Evolutionary conservation across 2,329 filamentous ascomycete genomes (phyloP), one percentile per base, ranked within the genome.

Genomic region (Arachnomyces sp.): DNA sequence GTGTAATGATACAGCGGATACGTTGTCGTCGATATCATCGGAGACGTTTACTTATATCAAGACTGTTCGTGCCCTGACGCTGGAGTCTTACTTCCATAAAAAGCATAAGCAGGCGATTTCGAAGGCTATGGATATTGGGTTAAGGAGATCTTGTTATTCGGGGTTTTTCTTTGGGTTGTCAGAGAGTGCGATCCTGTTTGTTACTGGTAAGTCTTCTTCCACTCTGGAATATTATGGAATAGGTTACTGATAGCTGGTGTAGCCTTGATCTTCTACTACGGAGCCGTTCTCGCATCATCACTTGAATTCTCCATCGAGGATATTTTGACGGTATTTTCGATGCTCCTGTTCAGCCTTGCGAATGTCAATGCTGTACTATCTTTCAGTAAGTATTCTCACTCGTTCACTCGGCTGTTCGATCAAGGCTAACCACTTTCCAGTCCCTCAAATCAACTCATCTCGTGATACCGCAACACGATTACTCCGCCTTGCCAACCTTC

Each of bases 261-360:
- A 55, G 86, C 87, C 0, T 65, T 94, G 3, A 75, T 94, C 7
- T 92, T 95, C 57, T 95, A 83, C 65, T 93, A 90, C 55, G 86
- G 84, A 2, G 78, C 80, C 0, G 64, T 74, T 1, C 69, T 94
- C 8, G 72, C 85, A 4, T 69, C 72, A 0, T 59, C 62, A 32
- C 55, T 66, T 7, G 62, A 73, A 30, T 62, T 66, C 48, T 69
- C 67, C 0, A 73, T 82, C 0, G 68, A 73, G 2, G 66, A 73
- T 2, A 74, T 92, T 13, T 65, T 94, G 18, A 77, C 82, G 44
- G 84, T 92, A 1, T 80, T 92, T 51, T 84, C 88, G 28, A 72
- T 95, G 39, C 72, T 96, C 1, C 73, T 95, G n/a, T 85, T 95
- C 56, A 82, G 84, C 45, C 77, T 94, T 41, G 79, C 81, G 8